Evolutionary conservation across 1,284 basidiomycete species (phyloP).

Genomic region (Puccinia triticina): DNA sequence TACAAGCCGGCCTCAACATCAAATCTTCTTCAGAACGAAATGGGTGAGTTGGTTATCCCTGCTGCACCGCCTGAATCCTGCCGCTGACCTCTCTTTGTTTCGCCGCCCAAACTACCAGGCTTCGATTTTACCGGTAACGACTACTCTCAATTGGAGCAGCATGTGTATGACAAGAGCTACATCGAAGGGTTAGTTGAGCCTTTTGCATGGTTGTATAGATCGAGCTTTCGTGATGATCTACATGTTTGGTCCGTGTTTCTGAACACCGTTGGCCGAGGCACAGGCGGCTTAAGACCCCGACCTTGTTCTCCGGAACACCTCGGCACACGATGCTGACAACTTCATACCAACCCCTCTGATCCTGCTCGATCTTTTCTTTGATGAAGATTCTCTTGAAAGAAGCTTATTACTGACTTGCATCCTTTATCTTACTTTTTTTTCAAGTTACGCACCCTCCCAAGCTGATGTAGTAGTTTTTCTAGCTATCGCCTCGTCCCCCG

Average conservation of each 20-base stretch:
- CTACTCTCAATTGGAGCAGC: slow-evolving; percentile 49
- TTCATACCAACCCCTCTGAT: slow-evolving; percentile 83
- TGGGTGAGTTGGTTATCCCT: background rate
- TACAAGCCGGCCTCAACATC: too few species aligned
- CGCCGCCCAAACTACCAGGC: background rate
- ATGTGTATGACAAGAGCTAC: slow-evolving; percentile 47
- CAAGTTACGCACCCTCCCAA: slow-evolving; percentile 89
- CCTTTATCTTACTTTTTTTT: background rate
- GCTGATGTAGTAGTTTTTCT: slow-evolving; percentile 95
- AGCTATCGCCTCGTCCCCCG: slow-evolving; percentile 69
- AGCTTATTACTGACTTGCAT: background rate
- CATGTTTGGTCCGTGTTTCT: slow-evolving; percentile 93
- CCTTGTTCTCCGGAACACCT: slow-evolving; percentile 50
- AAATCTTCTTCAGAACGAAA: background rate
- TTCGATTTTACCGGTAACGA: slow-evolving; percentile 43
- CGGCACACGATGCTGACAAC: slow-evolving; percentile 77
- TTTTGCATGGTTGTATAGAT: slow-evolving; percentile 53
- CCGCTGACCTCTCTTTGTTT: background rate
- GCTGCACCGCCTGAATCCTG: background rate
- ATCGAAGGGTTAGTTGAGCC: slow-evolving; percentile 43
- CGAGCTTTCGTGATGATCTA: slow-evolving; percentile 52
- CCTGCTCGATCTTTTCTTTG: slow-evolving; percentile 54
- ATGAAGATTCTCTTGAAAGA: background rate
- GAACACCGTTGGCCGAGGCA: slow-evolving; percentile 63
- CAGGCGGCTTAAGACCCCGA: slow-evolving; percentile 86